These are phyloP conservation scores for Trichophyton equinum DNA, from an alignment of 2,329 filamentous ascomycete genomes.

Conservation along the genomic window DNA sequence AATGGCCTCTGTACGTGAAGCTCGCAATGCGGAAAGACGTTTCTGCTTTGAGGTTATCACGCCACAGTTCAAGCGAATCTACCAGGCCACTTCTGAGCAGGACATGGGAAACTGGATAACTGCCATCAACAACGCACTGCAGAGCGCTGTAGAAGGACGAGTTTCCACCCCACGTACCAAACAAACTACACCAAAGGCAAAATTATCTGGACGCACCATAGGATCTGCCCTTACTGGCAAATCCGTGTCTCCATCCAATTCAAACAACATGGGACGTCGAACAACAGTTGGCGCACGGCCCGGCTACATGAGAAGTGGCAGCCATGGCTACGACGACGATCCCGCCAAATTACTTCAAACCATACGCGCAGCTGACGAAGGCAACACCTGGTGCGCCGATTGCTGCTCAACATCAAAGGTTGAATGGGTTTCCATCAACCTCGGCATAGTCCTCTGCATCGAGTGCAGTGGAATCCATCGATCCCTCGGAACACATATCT, in stretches of 20 bases:
- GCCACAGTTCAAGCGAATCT: conserved; percentile 87
- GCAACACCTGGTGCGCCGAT: conserved; percentile 88
- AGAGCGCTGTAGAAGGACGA: conserved; percentile 84
- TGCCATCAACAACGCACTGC: conserved; percentile 91
- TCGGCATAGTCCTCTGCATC: conserved; percentile 91
- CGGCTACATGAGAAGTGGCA: conserved; percentile 53
- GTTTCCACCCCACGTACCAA: conserved; percentile 38
- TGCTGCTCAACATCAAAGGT: conserved; percentile 86
- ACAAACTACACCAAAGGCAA: conserved; percentile 35
- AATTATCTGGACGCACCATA: conserved; percentile 67
- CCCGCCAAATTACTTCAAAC: conserved; percentile 76
- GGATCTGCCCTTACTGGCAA: conserved; percentile 89
- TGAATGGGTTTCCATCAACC: conserved; percentile 97
- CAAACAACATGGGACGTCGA: conserved; percentile 59
- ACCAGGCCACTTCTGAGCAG: conserved; percentile 94
- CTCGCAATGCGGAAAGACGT: conserved; percentile 80
- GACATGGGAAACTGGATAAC: conserved; percentile 96
- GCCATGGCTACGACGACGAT: conserved; percentile 65
- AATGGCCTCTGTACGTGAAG: conserved; percentile 92
- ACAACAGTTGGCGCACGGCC: conserved; percentile 87
- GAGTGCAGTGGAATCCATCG: conserved; percentile 97
- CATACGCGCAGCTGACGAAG: conserved; percentile 79
- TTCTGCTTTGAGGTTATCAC: conserved; percentile 99
- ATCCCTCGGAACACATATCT: conserved; percentile 92
- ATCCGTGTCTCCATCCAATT: conserved; percentile 46